These are phyloP conservation scores for Flaveria linearis DNA, from an alignment of 129 eudicot genomes.

Conservation along the genomic window DNA sequence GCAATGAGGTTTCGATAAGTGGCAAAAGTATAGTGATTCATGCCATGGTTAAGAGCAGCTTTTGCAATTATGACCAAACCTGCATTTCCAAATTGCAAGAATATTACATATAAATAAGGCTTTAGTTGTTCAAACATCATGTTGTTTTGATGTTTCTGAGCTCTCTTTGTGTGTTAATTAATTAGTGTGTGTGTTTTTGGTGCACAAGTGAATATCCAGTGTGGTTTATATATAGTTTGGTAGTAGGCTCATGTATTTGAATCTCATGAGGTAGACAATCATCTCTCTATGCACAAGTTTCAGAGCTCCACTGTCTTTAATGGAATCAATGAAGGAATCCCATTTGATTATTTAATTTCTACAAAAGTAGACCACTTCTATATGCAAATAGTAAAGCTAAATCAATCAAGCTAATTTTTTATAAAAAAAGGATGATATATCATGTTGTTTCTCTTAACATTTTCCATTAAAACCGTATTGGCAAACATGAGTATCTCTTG, in stretches of 20 bases:
- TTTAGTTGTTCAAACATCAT: conserved; percentile 37
- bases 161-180: not conserved
- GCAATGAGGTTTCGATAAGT: conserved; percentile 79
- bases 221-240: conserved; percentile 38
- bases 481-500: conserved; percentile 17
- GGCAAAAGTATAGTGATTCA: conserved; percentile 69
- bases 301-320: conserved; percentile 39
- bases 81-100: conserved; percentile 69
- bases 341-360: conserved; percentile 41
- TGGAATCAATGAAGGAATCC: conserved; percentile 48
- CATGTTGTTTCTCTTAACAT: conserved; percentile 27
- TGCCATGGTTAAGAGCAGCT: conserved; percentile 74
- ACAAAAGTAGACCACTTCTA: conserved; percentile 33
- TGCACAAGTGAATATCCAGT: conserved; percentile 21
- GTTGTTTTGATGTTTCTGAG: conserved; percentile 13
- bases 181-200: conserved; percentile 13
- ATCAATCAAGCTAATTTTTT: conserved; percentile 36
- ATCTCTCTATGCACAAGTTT: conserved; percentile 29
- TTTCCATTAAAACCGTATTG: conserved; percentile 5
- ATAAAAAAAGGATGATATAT: conserved; percentile 28
- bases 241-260: conserved; percentile 13
- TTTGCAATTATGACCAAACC: conserved; percentile 69
- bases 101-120: conserved; percentile 55
- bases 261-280: conserved; percentile 27
- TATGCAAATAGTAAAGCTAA: conserved; percentile 34